Evolutionary conservation across 345 rosid genomes (phyloP), one percentile per base, ranked within the genome.

Genomic region (Erucastrum elatum): DNA sequence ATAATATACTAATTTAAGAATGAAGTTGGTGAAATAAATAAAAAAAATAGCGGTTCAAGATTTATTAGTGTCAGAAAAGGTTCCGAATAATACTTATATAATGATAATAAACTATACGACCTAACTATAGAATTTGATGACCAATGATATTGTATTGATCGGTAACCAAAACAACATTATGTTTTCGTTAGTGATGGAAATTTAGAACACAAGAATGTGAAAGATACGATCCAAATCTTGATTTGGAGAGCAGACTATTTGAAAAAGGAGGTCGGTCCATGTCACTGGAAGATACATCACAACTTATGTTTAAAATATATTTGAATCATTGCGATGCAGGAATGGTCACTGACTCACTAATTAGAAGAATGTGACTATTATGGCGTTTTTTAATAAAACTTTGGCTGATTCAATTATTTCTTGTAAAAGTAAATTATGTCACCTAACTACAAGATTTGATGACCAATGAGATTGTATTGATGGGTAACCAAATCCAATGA

Each of bases 401-500:
- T 49, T 73, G 70, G 74, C 64, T 65, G 26, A 53, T 53, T 74
- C 65, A 49, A 74, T 79, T 27, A 74, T 63, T 35, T 74, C 8
- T 63, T 69, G 79, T 80, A 68, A 53, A 79, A 53, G 67, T 74
- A 68, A 74, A 51, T 37, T 41, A 27, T 29, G 35, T 69, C 33
- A 80, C 71, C 75, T 51, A 74, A 69, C 79, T 80, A 69, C 60
- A 51, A 74, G 13, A 16, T 37, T 8, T 30, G 71, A 69, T 63
- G 71, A 74, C 82, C 71, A 74, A 74, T 80, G 51, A 69, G n/a
- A 74, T 74, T 66, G 72, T 58, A 15, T 65, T 56, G 75, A 79
- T 51, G 35, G 70, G 21, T 79, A 75, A 75, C 83, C 80, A 80
- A 80, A 80, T 80, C 76, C 76, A 80, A 64, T 70, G 26, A 58